These are phyloP conservation scores for Nadsonia commutata DNA, from an alignment of 1,139 yeast species.

Conservation along the genomic window DNA sequence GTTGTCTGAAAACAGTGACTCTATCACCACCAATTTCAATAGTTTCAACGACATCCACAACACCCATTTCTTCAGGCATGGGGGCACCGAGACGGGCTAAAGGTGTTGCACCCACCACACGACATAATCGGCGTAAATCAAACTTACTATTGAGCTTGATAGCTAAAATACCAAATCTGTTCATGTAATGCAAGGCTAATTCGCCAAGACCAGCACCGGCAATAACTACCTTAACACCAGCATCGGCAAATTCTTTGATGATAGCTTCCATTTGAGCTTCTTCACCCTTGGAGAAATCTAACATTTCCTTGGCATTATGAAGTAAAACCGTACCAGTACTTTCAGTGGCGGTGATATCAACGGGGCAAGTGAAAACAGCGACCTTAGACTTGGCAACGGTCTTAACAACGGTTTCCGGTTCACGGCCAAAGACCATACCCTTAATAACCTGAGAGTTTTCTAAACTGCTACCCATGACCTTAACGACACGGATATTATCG, in stretches of 20 bases:
- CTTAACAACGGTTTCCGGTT: slow-evolving; percentile 83
- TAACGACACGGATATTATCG: slow-evolving; percentile 87
- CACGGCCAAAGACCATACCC: slow-evolving; percentile 97
- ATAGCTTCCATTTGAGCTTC: slow-evolving; percentile 83
- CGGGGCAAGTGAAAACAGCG: slow-evolving; percentile 85
- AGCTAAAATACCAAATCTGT: slow-evolving; percentile 72
- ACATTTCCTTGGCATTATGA: slow-evolving; percentile 94
- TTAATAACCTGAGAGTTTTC: slow-evolving; percentile 64
- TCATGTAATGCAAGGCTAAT: slow-evolving; percentile 80
- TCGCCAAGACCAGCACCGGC: slow-evolving; percentile 94
- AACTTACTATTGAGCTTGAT: slow-evolving; percentile 87
- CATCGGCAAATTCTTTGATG: slow-evolving; percentile 67
- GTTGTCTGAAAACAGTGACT: slow-evolving; percentile 87
- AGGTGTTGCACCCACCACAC: slow-evolving; percentile 97
- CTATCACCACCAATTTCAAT: slow-evolving; percentile 95
- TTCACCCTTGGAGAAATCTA: slow-evolving; percentile 90
- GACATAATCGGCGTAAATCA: slow-evolving; percentile 82
- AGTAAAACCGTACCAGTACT: slow-evolving; percentile 93
- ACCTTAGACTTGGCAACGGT: slow-evolving; percentile 62
- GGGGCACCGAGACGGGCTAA: slow-evolving; percentile 93
- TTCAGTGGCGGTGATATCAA: slow-evolving; percentile 89
- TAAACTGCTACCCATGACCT: slow-evolving; percentile 85
- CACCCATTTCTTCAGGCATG: slow-evolving; percentile 86
- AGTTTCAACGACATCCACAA: slow-evolving; percentile 76
- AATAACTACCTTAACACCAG: slow-evolving; percentile 76